Evolutionary conservation across 495 filamentous ascomycete species (phyloP).

Genomic region (Xylona heveae): DNA sequence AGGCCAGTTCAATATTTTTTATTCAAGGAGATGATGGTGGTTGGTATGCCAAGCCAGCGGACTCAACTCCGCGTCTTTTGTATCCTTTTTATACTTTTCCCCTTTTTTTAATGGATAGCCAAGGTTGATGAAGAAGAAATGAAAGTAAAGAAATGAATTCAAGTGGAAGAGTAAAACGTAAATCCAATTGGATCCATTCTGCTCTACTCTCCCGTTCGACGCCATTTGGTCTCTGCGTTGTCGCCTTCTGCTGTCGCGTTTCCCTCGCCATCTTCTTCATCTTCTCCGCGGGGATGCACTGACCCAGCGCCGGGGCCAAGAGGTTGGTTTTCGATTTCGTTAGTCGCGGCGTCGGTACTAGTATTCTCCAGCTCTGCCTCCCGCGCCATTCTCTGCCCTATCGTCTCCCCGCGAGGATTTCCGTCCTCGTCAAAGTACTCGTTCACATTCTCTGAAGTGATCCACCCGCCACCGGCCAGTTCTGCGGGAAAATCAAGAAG

Average conservation of each 20-base stretch:
- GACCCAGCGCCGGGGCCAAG: background rate
- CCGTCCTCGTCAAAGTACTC: conserved; percentile 52
- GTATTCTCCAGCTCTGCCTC: background rate
- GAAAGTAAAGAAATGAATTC: no score
- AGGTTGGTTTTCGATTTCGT: background rate
- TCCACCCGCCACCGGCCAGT: conserved; percentile 88
- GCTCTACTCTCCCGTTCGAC: background rate
- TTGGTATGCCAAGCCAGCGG: no score
- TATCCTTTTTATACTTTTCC: no score
- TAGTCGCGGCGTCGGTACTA: background rate
- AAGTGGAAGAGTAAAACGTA: no score
- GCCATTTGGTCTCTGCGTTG: background rate
- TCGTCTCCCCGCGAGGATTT: conserved; percentile 26
- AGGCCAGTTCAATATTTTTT: no score
- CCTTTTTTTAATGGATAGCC: no score
- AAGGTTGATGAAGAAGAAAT: no score
- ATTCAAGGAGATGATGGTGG: no score
- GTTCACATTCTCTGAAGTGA: conserved; percentile 85
- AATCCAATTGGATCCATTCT: background rate
- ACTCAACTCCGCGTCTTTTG: no score
- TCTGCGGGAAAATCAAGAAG: no score
- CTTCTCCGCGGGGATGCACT: background rate
- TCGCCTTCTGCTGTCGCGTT: background rate
- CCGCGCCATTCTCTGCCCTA: background rate
- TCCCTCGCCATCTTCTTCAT: background rate